Evolutionary conservation across 306 rosid genomes (phyloP).

Genomic region (Fragaria vesca): DNA sequence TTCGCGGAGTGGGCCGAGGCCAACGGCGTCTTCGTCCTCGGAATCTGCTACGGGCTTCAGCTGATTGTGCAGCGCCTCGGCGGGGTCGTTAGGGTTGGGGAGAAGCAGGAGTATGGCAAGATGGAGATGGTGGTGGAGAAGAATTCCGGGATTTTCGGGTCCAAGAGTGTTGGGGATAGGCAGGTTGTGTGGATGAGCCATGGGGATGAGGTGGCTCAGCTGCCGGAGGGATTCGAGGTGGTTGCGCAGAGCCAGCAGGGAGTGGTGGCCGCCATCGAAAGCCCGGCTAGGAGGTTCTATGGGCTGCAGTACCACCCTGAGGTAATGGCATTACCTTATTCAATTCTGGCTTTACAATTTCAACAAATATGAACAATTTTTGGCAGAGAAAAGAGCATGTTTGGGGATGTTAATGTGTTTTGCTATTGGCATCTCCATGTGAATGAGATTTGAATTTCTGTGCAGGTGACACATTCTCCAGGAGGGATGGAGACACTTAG

Average conservation of each 20-base stretch:
- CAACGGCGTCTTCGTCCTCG: slow-evolving; percentile 61
- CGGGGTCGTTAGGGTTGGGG: slow-evolving; percentile 69
- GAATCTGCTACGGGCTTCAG: slow-evolving; percentile 93
- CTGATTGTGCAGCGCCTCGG: slow-evolving; percentile 82
- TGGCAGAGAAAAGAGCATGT: no score
- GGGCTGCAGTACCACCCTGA: slow-evolving; percentile 98
- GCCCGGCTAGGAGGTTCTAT: slow-evolving; percentile 50
- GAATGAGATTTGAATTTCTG: slow-evolving; percentile 20
- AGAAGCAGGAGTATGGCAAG: slow-evolving; percentile 84
- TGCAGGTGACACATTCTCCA: slow-evolving; percentile 85
- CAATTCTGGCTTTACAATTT: no score
- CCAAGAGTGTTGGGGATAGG: slow-evolving; percentile 42
- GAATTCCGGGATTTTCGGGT: slow-evolving; percentile 43
- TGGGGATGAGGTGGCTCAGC: slow-evolving; percentile 69
- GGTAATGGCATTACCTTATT: slow-evolving; percentile 30
- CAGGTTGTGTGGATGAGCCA: slow-evolving; percentile 97
- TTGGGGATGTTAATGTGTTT: no score
- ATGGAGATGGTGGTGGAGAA: slow-evolving; percentile 71
- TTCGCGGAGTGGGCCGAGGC: slow-evolving; percentile 75
- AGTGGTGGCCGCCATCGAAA: slow-evolving; percentile 64
- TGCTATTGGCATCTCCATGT: neutral
- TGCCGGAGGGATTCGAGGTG: slow-evolving; percentile 68
- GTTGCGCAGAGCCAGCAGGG: slow-evolving; percentile 87
- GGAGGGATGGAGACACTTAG: slow-evolving; percentile 81
- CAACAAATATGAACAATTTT: no score